Percentiles rank a stretch among this genome's conserved stretches.
Evolutionary conservation across 345 rosid genomes (phyloP).

Genomic region (Citrus trifoliata): DNA sequence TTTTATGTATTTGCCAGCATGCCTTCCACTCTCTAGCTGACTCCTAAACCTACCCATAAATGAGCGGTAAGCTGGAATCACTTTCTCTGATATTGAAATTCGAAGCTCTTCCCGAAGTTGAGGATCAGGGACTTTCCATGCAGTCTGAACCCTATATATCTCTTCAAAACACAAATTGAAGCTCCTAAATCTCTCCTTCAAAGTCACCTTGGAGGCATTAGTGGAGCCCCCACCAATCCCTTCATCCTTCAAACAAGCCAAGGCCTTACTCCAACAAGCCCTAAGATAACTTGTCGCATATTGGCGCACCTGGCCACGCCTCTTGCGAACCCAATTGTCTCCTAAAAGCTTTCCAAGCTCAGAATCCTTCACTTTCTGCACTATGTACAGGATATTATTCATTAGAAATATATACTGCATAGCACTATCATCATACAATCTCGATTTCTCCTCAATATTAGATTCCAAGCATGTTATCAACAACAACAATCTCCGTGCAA

Average conservation of each 20-base stretch:
- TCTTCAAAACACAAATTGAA: constrained; percentile 93
- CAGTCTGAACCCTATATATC: constrained; percentile 77
- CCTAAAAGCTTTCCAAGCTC: constrained; percentile 81
- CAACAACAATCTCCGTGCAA: constrained; percentile 54
- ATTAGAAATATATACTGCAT: constrained; percentile 73
- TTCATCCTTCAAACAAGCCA: constrained; percentile 82
- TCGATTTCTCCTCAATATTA: constrained; percentile 87
- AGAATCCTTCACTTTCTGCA: constrained; percentile 89
- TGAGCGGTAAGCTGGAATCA: constrained; percentile 86
- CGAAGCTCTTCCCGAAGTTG: constrained; percentile 96
- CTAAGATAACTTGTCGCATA: constrained; percentile 89
- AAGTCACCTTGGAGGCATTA: constrained; percentile 68
- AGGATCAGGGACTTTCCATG: constrained; percentile 93
- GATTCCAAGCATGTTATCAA: constrained; percentile 63
- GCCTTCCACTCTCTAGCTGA: constrained; percentile 80
- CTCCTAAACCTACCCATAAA: constrained; percentile 79
- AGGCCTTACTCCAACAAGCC: constrained; percentile 79
- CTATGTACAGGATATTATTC: constrained; percentile 86
- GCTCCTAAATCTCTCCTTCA: constrained; percentile 84
- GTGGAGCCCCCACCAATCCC: constrained; percentile 65
- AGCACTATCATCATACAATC: constrained; percentile 73
- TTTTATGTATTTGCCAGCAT: constrained; percentile 90
- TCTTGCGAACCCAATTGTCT: constrained; percentile 90
- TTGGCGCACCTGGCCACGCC: constrained; percentile 75
- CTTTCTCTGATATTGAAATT: constrained; percentile 85